Evolutionary conservation across 768 basidiomycete species (phyloP), one percentile per base, ranked within the genome.

Genomic region (Suillus plorans): DNA sequence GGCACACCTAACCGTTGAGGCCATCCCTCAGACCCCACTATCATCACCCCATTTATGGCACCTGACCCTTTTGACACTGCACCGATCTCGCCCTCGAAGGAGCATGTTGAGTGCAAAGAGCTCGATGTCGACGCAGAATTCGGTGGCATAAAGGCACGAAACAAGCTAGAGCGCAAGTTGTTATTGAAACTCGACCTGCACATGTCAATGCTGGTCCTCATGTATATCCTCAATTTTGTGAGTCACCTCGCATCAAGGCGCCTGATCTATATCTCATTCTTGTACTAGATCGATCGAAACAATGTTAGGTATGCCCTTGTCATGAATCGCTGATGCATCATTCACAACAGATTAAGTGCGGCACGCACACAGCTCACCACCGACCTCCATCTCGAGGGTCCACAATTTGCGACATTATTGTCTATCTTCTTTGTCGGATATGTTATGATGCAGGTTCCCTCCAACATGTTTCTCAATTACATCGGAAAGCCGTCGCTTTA

Each of bases 391-490:
- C 81, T 91, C 22, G 74, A 82, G 63, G 86, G 82, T 34, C 74
- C 80, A 68, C 80, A 92, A 69, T 91, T 89, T 68, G 82, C 88
- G 2, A 89, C 89, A 0, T 73, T 91, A n/a, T 74, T 92, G 39
- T 89, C 88, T 28, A 85, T 90, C 66, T 80, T 89, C 62, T 89
- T 89, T 68, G 83, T 89, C 42, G 89, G 88, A 36, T 79, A 78
- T 66, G 78, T 81, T 45, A 71, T 78, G 47, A 79, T 79, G 79
- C 79, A 80, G 69, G 69, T 79, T 3, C 79, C 80, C 25, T 91
- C 90, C 9, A 91, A 90, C 70, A 88, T 90, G 83, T 84, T 89
- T 67, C 76, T 90, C 56, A 87, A 88, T 68, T 81, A 84, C 70
- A 84, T 88, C 20, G 89, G 87, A 50, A 77, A 83, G 70, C 91